Base-by-base conservation (phyloP, 495 filamentous ascomycete genomes). In the Hamigera avellanea region DNA sequence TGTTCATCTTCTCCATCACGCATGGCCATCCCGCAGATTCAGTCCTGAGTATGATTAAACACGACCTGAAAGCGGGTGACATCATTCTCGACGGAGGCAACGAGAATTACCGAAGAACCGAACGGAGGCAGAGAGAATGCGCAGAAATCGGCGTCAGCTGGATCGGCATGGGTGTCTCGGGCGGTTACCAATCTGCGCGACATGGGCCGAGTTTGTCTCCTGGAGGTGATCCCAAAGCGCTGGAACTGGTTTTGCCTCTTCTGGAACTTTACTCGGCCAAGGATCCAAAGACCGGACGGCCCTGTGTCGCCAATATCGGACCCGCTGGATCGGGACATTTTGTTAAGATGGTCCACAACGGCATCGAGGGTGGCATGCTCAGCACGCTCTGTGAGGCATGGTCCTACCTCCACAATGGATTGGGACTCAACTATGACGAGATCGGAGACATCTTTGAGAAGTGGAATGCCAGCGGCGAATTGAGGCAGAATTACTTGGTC, bases 321-420 rank as follows among this genome's bases (percentile, higher is more conserved):
- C 71, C 69, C 3, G 75, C 72, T 1, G 79, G 81, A 2, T 66
- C 71, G 1, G 80, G 80, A 1, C 76, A 86, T 52, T 84, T 76
- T 45, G 77, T 83, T 23, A 86, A 86, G 54, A 85, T 84, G 78
- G 69, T 82, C 0, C 81, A 86, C 46, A 83, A 85, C 47, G 79
- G 79, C 3, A 83, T 85, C 32, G 78, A 86, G 52, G 77, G 82
- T 33, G 79, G 76, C 13, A 80, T 84, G 75, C 59, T 78, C 44
- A 67, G 66, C 17, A 54, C 67, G 4, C 59, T 75, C 18, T 69
- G 67, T 19, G 81, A 86, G 50, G 72, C 74, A 2, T 86, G 78
- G 76, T 67, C 65, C 1, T 69, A 81, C 15, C 72, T 86, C 54
- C 59, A 65, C 23, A 66, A 64, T 29, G 70, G 73, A 10, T 55